Evolutionary conservation across 2,329 filamentous ascomycete species (phyloP), one percentile per base, ranked within the genome.

Genomic region (Penicillium sp.): DNA sequence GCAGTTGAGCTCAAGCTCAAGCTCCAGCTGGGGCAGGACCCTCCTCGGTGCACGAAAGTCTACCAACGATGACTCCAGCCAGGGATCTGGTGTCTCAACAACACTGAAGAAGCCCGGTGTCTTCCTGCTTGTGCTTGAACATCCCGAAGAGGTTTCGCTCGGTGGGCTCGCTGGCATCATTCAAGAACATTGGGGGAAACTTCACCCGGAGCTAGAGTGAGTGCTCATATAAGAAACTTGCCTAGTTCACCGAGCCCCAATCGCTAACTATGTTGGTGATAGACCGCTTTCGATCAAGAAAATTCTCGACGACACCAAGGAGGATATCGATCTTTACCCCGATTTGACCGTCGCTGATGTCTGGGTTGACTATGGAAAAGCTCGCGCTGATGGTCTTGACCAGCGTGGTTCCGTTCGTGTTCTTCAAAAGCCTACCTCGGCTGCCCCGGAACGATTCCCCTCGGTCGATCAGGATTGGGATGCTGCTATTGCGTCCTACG

Each of bases 401-500:
- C 73, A 76, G 61, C 63, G 64, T 11, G 69, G 61, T 6, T 65
- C 61, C 1, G 65, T 75, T 3, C 67, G 70, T 11, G 72, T 75
- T 12, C 58, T 74, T 28, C 72, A 71, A 49, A 69, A 65, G 17
- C 69, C 72, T 9, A 46, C 64, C 4, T 16, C 42, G 1, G 56
- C 67, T 30, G 52, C 61, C 0, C 63, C 66, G 17, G 54, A 63
- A 14, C 66, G 73, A 26, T 73, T 69, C 44, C 62, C 67, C 5
- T 75, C 74, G 2, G 71, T 75, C 5, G 58, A 63, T 2, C 70
- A 70, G 40, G 73, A 75, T 45, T 75, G 72, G 69, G 66, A 67
- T 10, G 64, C 63, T 14, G 65, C 68, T 16, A 37, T 44, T 12
- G 28, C 36, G 2, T 63, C 63, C 2, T 36, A 62, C 22, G 44